Base-by-base conservation (phyloP, 2,329 filamentous ascomycete genomes). In the Hypocrella siamensis region DNA sequence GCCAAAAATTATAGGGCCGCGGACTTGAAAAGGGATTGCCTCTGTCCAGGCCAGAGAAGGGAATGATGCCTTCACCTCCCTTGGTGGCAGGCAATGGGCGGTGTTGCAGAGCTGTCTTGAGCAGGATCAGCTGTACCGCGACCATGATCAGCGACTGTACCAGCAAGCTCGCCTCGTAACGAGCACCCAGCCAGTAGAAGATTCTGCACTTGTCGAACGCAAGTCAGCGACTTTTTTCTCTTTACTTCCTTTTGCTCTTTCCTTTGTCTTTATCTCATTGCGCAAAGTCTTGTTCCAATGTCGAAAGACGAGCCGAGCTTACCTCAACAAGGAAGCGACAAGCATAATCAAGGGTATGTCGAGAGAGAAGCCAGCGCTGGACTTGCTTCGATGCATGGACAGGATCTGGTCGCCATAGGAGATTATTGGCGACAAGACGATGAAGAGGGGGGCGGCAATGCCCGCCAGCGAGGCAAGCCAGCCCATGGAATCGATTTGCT, bases 1-100 rank as follows among this genome's bases (percentile, higher is more conserved):
- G 79, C 82, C 82, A 88, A 51, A 88, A 88, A 45, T 75, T 69
- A 48, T 75, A 86, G 1, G 81, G 81, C 17, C 81, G 62, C 38
- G 60, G 62, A n/a, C 46, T 46, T 8, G 45, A 44, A 36, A 47
- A 47, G 6, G 46, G 17, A 8, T 49, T 56, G 38, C 63, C 57
- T 25, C 61, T 50, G 6, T 58, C 46, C 5, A 35, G 30, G 16
- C 65, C 68, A 2, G 68, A 61, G 49, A 86, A 85, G 10, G 81
- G 80, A 16, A 61, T 40, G 3, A 65, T 60, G 6, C 66, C 60
- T 31, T 75, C 71, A 35, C 72, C 71, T 25, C 71, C 71, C 52
- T 70, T 75, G 32, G 64, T 61, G 4, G 69, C 63, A 17, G 68
- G 65, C 6, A 60, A 51, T 15, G 73, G 72, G n/a, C 75, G 68